Conservation (phyloP, 106 monocot species). For the Allium sativum region DNA sequence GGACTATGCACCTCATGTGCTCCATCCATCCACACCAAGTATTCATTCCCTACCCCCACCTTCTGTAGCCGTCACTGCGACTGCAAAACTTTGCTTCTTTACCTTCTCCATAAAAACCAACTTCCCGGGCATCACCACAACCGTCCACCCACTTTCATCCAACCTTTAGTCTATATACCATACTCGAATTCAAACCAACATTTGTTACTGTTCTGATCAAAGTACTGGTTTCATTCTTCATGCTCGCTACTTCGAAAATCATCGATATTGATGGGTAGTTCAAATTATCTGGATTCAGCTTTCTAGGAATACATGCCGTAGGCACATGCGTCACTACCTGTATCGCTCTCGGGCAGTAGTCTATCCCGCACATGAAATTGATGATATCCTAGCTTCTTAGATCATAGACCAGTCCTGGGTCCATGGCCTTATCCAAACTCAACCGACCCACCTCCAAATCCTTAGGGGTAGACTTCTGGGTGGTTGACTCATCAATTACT, state of each 20-base stretch:
- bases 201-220: constrained; percentile 65
- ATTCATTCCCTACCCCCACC: constrained; percentile 29
- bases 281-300: constrained; percentile 35
- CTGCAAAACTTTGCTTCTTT: constrained; percentile 40
- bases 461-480: constrained; percentile 38
- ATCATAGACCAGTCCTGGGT: constrained; percentile 89
- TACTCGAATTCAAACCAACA: constrained; percentile 30
- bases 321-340: constrained; percentile 68
- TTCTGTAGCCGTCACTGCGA: constrained; percentile 33
- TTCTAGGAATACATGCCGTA: constrained; percentile 43
- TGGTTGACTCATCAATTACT: constrained; percentile 62
- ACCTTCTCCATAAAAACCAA: constrained; percentile 45
- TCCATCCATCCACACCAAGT: constrained; percentile 79
- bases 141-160: constrained; percentile 27
- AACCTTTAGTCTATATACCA: constrained; percentile 41
- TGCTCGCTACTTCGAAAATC: constrained; percentile 28
- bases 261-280: constrained; percentile 87
- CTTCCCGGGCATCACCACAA: constrained; percentile 61
- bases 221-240: constrained; percentile 27
- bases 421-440: constrained; percentile 58
- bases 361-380: constrained; percentile 69
- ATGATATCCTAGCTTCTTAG: constrained; percentile 50
- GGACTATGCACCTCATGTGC: constrained; percentile 77
- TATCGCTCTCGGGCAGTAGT: constrained; percentile 50
- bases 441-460: constrained; percentile 72